Base-by-base conservation (phyloP, 2,329 filamentous ascomycete genomes). In the Colletotrichum destructivum region DNA sequence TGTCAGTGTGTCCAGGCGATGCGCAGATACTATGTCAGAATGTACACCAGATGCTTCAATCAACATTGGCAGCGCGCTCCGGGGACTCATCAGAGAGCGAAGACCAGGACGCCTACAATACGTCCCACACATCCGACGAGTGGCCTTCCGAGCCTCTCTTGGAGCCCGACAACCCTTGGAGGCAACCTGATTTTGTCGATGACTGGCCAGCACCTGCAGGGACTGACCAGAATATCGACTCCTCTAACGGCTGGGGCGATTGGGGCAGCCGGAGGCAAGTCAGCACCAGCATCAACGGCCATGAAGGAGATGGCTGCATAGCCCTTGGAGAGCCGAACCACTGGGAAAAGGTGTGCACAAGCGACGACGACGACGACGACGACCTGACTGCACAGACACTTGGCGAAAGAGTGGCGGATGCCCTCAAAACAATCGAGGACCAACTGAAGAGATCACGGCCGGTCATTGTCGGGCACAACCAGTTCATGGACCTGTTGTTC, bases 401-500 rank as follows among this genome's bases (percentile, higher is more conserved):
- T 7, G 3, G 12, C 4, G 11, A 67, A 1, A 15, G 42, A 26
- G 21, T 64, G 13, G 21, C 26, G n/a, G 21, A 40, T 23, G 55
- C 54, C 2, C 54, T 71, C 13, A 5, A 35, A 3, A 40, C 12
- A 7, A 44, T 62, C 1, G 77, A 84, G 52, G 18, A 42, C 8
- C 77, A 72, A 23, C 73, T 85, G 2, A 78, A 78, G 56, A 42
- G 44, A 1, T 75, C 74, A 15, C 73, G 71, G 2, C 83, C 80
- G 0, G 74, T 90, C 0, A 75, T 93, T 0, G 84, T 93, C 3
- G 90, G 90, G 0, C 90, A 93, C 80, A 93, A 93, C 75, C 83
- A 90, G 70, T 89, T 93, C 73, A 86, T 87, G 2, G 90, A 93
- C 74, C 82, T 93, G 3, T 85, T 89, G 46, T 92, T 92, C 75